Evolutionary conservation across 2,329 filamentous ascomycete species (phyloP).

Genomic region (Akanthomyces muscarius): DNA sequence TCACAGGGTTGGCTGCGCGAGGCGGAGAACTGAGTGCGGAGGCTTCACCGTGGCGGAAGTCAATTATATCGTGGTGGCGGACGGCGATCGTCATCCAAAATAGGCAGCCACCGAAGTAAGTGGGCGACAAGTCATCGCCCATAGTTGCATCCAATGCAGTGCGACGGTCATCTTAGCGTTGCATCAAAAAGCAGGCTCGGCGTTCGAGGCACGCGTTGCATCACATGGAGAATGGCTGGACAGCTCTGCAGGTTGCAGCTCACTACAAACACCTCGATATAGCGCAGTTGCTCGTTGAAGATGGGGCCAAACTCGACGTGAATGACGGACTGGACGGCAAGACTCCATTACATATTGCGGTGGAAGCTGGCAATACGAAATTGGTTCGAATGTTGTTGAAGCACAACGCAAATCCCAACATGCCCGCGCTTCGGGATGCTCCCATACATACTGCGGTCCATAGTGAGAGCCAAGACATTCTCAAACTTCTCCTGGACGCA

Average conservation of each 20-base stretch:
- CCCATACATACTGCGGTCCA: no score
- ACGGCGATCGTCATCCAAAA: not conserved
- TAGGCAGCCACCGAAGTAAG: not conserved
- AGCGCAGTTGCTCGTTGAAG: no score
- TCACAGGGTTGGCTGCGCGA: not conserved
- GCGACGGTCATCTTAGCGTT: not conserved
- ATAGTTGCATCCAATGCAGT: not conserved
- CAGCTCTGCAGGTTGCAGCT: not conserved
- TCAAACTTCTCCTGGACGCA: no score
- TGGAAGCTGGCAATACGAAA: no score
- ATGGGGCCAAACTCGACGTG: no score
- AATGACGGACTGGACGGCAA: no score
- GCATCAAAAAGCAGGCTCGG: not conserved
- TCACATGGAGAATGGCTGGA: not conserved
- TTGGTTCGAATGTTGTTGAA: no score
- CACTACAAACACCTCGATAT: no score
- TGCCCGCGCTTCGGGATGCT: no score
- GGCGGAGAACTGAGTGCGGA: not conserved
- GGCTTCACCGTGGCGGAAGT: not conserved
- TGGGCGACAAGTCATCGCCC: not conserved
- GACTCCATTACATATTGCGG: no score
- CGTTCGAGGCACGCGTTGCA: not conserved
- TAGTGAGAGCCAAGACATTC: no score
- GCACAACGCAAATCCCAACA: no score
- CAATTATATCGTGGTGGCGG: not conserved